These are phyloP conservation scores for Chimonanthus praecox DNA, from an alignment of 164 flowering plant species.

Conservation along the genomic window DNA sequence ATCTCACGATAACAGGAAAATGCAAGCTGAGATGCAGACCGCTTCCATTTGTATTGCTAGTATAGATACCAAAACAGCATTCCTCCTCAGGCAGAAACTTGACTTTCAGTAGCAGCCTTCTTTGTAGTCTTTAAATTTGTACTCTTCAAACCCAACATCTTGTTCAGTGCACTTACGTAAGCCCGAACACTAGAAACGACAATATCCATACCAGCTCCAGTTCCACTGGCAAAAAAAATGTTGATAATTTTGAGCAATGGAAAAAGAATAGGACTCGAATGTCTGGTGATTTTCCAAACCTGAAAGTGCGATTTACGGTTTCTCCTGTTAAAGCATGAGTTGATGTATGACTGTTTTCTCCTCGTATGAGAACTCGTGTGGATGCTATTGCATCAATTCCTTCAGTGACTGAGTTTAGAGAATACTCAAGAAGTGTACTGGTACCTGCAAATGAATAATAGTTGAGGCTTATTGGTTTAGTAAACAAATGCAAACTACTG, in stretches of 20 bases:
- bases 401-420: constrained; percentile 79
- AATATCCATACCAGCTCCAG: constrained; percentile 83
- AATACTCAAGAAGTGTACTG: constrained; percentile 80
- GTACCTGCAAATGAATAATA: constrained; percentile 39
- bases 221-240: constrained; percentile 45
- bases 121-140: no score
- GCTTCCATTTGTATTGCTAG: no score
- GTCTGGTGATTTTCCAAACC: constrained; percentile 31
- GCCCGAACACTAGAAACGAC: constrained; percentile 87
- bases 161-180: constrained; percentile 75
- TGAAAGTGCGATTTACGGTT: constrained; percentile 48
- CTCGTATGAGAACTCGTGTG: constrained; percentile 74
- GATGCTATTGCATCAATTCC: constrained; percentile 98
- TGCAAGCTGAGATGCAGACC: no score
- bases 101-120: no score
- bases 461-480: neutral
- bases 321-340: constrained; percentile 57
- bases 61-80: no score
- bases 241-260: neutral
- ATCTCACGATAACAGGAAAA: no score
- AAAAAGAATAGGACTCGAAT: neutral
- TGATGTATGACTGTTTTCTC: constrained; percentile 33
- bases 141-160: constrained; percentile 56
- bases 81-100: no score
- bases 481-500: no score